phyloP scores from a whole-genome alignment of 164 flowering plant species.

The Vitis rotundifolia region DNA sequence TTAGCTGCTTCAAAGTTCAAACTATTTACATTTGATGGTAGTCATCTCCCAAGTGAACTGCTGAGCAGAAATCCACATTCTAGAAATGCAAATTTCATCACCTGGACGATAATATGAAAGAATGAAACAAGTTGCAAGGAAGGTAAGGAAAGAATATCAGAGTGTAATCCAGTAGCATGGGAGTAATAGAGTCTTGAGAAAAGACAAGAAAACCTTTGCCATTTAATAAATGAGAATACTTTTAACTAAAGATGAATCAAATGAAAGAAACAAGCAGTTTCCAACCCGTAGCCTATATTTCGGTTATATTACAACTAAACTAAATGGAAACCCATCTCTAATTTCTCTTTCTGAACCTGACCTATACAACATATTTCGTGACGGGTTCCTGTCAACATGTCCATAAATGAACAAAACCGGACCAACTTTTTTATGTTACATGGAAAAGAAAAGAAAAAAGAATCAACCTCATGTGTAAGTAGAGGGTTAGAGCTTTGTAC shows the following conservation, averaged over 20 bases:
- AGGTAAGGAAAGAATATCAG: no score
- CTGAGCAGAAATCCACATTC: no score
- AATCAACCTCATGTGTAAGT: conserved; percentile 29
- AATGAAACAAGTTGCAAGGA: no score
- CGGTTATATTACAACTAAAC: conserved; percentile 30
- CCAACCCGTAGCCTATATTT: conserved; percentile 8
- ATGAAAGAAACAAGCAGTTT: conserved; percentile 10
- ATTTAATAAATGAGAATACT: conserved; percentile 2
- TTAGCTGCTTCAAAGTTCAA: no score
- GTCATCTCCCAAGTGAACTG: no score
- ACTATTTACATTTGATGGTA: no score
- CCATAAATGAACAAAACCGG: conserved; percentile 6
- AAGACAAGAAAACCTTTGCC: neutral
- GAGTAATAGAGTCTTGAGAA: neutral
- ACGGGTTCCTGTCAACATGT: conserved; percentile 27
- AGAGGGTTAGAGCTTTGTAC: conserved; percentile 58
- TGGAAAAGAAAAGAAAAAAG: conserved; percentile 27
- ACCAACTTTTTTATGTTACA: conserved; percentile 36
- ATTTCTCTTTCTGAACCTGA: conserved; percentile 32
- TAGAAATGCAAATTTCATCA: no score
- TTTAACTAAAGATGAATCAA: neutral
- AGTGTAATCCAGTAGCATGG: neutral
- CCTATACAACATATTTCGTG: conserved; percentile 39
- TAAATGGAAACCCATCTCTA: conserved; percentile 16
- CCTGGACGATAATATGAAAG: no score